phyloP scores from a whole-genome alignment of 257 asterid genomes.

The Solanum bulbocastanum region DNA sequence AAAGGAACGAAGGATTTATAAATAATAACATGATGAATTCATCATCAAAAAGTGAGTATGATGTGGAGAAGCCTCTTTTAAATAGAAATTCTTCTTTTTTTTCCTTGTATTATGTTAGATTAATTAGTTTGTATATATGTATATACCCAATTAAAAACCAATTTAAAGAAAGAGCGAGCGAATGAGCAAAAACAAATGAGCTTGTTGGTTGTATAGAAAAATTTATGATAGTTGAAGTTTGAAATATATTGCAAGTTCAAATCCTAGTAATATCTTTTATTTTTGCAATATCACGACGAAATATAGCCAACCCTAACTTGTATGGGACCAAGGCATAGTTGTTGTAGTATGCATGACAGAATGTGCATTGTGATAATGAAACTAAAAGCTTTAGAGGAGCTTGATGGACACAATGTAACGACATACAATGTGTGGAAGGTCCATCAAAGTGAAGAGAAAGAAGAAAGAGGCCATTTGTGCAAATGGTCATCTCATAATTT shows the following conservation, averaged over 20 bases:
- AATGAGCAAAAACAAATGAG: neutral
- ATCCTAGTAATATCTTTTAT: neutral
- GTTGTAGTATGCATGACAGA: neutral
- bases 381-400: neutral
- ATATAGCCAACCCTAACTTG: neutral
- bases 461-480: no score
- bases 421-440: no score
- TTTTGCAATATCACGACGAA: slow-evolving; percentile 11
- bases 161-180: neutral
- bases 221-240: neutral
- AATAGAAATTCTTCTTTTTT: slow-evolving; percentile 18
- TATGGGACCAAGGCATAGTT: neutral
- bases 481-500: no score
- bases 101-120: neutral
- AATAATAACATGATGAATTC: neutral
- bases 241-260: neutral
- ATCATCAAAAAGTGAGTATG: slow-evolving; percentile 26
- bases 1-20: slow-evolving; percentile 39
- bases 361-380: neutral
- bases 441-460: no score
- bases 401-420: no score
- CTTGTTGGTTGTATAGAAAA: neutral
- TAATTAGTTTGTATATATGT: neutral
- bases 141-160: neutral
- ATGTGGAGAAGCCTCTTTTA: slow-evolving; percentile 67